Base-by-base conservation (phyloP, 495 filamentous ascomycete genomes). In the Physcia stellaris region DNA sequence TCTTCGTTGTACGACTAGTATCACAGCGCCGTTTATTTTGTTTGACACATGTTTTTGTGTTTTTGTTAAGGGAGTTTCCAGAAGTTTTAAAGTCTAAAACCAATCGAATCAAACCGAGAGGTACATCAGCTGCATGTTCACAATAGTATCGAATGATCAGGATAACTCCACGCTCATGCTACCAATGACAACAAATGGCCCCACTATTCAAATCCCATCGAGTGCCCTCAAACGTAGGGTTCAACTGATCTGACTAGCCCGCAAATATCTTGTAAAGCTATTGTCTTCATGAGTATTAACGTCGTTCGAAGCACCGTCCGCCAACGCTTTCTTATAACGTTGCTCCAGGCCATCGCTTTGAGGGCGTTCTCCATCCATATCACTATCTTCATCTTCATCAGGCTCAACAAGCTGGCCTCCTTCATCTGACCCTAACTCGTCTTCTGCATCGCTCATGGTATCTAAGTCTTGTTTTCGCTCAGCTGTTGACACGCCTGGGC, bases 401-500 rank as follows among this genome's bases (percentile, higher is more conserved):
- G 37, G 51, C 40, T 56, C 58, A 24, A 46, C 55, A 43, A 26
- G 32, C 37, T 37, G 48, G 49, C 32, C 32, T 19, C 44, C 46
- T 0, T 35, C 12, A 11, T 52, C 50, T 18, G 49, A 44, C 28
- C 63, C 61, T 22, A 58, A 58, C 17, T 65, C 61, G 32, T 67
- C 63, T 39, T 71, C 67, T 0, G 66, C 59, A 32, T 71, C 67
- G 41, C 67, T 71, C 26, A 70, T 58, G 26, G 67, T 70, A 45
- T 68, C 67, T 17, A 60, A 50, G 27, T 59, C 60, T 7, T 47
- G 41, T 19, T 52, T 59, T 35, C 56, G 55, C 1, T 52, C 46
- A 15, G 52, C 20, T 19, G 53, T 54, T 35, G 52, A 52, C 26
- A 48, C 46, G 10, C 54, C 54, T 24, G 43, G 23, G 28, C 49